Base-by-base conservation (phyloP, 208 protist genomes). In the Acanthamoeba royreba region DNA sequence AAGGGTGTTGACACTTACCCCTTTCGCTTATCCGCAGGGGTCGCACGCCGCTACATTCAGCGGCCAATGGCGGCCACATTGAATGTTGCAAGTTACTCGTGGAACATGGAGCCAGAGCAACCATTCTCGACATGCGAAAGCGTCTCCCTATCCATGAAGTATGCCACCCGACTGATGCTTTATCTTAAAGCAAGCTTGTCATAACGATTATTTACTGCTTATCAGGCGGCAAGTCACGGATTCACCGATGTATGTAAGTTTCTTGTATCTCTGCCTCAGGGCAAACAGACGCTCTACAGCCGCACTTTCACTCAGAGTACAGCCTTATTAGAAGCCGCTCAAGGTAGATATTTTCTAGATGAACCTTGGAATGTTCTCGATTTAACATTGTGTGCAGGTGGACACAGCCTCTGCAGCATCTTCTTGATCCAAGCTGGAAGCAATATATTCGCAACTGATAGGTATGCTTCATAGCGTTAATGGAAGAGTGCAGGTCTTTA, bases 1-100 rank as follows among this genome's bases (percentile, higher is more conserved):
- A n/a, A 22, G 13, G 13, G 22, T 58, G 22, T 58, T 58, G 49
- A n/a, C 13, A n/a, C 22, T 22, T 58, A 58, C 22, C 22, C 22
- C 13, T 58, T n/a, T 58, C 49, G 13, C 49, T n/a, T 58, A 58
- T 22, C 13, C 13, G 13, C 22, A 58, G 49, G 9, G 79, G 79
- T 15, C 43, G 79, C 7, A 88, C 79, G 45, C 79, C 79, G 25
- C 47, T 88, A 31, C 79, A 88, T 31, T 53, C 46, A 9, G 79
- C 79, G 7, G 79, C 79, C 45, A 35, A 40, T 31, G 79, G 79
- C 4, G 79, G 79, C 0, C 79, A 88, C 49, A 61, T 61, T 22
- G 79, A 88, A 33, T 88, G 79, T 38, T 53, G 47, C 47, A 88
- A 88, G 47, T n/a, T 88, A 13, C 46, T 88, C 22, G 38, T 88